Conservation (phyloP, 1,284 basidiomycete genomes). For the Clitocybe nebularis region DNA sequence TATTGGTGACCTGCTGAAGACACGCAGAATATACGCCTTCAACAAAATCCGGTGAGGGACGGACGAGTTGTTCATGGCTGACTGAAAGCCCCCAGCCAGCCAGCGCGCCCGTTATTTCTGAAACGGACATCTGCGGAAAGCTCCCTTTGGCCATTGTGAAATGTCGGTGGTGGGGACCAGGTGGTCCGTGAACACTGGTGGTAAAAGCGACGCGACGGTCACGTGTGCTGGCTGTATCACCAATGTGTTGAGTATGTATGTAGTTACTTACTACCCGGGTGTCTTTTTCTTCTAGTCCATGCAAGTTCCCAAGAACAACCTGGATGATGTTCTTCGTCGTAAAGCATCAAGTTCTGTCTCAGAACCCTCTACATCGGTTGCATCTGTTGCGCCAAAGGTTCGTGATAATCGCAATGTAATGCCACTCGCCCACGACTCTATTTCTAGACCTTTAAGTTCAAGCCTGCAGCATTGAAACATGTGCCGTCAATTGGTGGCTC, state of each 20-base stretch:
- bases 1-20: slow-evolving; percentile 66
- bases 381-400: slow-evolving; percentile 14
- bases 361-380: slow-evolving; percentile 5
- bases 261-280: too few species aligned
- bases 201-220: slow-evolving; percentile 19
- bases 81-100: slow-evolving; percentile 63
- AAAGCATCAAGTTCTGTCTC: slow-evolving; percentile 10
- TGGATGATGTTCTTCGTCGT: slow-evolving; percentile 32
- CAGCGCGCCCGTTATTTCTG: slow-evolving; percentile 60
- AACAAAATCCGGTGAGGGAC: slow-evolving; percentile 69
- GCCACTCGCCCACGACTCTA: too few species aligned
- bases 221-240: too few species aligned
- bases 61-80: slow-evolving; percentile 64
- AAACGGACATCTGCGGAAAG: slow-evolving; percentile 60
- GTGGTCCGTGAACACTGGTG: not conserved
- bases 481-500: too few species aligned
- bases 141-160: slow-evolving; percentile 38
- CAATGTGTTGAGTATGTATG: too few species aligned
- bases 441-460: slow-evolving; percentile 5
- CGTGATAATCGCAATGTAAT: not conserved
- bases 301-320: slow-evolving; percentile 32
- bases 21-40: slow-evolving; percentile 64
- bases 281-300: too few species aligned
- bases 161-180: slow-evolving; percentile 2
- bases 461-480: slow-evolving; percentile 4